These are phyloP conservation scores for Epicoccum nigrum DNA, from an alignment of 2,329 filamentous ascomycete genomes.

Conservation along the genomic window DNA sequence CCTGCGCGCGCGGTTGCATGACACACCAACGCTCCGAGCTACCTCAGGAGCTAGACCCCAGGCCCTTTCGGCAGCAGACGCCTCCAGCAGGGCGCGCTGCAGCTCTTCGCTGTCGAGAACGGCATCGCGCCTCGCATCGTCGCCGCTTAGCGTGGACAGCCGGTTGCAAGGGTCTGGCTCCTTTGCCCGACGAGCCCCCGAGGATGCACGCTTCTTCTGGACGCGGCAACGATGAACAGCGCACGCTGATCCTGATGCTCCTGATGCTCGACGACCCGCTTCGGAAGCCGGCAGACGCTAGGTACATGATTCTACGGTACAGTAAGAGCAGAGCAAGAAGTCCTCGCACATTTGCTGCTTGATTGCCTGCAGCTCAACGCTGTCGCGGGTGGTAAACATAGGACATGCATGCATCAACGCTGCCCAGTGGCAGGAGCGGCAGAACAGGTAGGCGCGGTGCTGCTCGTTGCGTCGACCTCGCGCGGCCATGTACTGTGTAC, in stretches of 20 bases:
- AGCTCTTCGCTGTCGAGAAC: slow-evolving; percentile 29
- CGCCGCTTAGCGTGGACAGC: slow-evolving; percentile 27
- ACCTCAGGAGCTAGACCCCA: slow-evolving; percentile 29
- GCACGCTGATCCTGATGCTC: slow-evolving; percentile 22
- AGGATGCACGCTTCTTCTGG: slow-evolving; percentile 18
- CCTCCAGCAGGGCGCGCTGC: slow-evolving; percentile 14
- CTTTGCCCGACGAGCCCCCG: slow-evolving; percentile 20
- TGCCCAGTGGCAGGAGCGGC: slow-evolving; percentile 15
- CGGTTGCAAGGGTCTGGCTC: slow-evolving; percentile 23
- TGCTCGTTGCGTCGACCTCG: background rate
- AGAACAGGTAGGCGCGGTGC: background rate
- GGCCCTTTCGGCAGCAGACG: slow-evolving; percentile 21
- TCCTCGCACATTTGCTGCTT: slow-evolving; percentile 13
- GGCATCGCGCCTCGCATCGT: slow-evolving; percentile 22
- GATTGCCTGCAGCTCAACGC: slow-evolving; percentile 14
- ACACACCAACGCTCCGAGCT: slow-evolving; percentile 36
- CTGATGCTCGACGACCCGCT: slow-evolving; percentile 20
- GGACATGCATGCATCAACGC: background rate
- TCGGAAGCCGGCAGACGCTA: slow-evolving; percentile 23
- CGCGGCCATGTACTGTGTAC: background rate
- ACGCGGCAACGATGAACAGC: slow-evolving; percentile 23
- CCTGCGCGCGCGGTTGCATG: slow-evolving; percentile 34
- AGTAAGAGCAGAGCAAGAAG: too few relatives aligned
- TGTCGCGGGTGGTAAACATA: slow-evolving; percentile 9
- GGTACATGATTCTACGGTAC: slow-evolving; percentile 9